Evolutionary conservation across 768 basidiomycete genomes (phyloP), one percentile per base, ranked within the genome.

Genomic region (Mycena vitilis): DNA sequence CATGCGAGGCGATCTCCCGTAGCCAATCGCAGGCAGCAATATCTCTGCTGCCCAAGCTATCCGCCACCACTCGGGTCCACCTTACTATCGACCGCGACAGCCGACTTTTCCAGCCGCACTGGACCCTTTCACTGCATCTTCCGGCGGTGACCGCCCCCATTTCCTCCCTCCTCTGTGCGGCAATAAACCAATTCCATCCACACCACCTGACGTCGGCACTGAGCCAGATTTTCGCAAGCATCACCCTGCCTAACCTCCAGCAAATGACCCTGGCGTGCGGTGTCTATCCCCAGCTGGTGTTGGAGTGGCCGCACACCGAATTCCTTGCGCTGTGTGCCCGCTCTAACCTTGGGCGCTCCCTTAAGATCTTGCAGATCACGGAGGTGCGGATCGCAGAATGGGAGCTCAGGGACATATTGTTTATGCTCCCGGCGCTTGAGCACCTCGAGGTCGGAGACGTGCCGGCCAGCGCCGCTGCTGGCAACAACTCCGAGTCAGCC

Each of bases 361-460:
- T 49, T n/a, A 60, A 48, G 20, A 51, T 25, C 13, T 34, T 60
- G 5, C 30, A 36, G 5, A 51, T 60, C 6, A 47, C 47, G 1
- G 59, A 60, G 47, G 59, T 60, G 13, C 45, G 16, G 8, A 60
- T 60, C 48, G 23, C 47, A 23, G 7, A 60, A 16, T 22, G 25
- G 15, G 37, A 60, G n/a, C 47, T 60, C 4, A 7, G 49, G 3
- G 47, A 34, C 34, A 18, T 37, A 3, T 34, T 60, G 20, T 18
- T 15, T 4, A 6, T 23, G 2, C 45, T 49, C 1, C 2, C 20
- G 47, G 45, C 48, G 34, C 59, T 60, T 5, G 47, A 49, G 20
- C 2, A 36, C n/a, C 30, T 60, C 7, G 59, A 60, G 30, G 59
- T 60, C 59, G 59, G 47, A 51, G 59, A 60, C 16, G 57, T 15